These are phyloP conservation scores for Penicillium sp. DNA, from an alignment of 2,329 filamentous ascomycete genomes.

Conservation along the genomic window DNA sequence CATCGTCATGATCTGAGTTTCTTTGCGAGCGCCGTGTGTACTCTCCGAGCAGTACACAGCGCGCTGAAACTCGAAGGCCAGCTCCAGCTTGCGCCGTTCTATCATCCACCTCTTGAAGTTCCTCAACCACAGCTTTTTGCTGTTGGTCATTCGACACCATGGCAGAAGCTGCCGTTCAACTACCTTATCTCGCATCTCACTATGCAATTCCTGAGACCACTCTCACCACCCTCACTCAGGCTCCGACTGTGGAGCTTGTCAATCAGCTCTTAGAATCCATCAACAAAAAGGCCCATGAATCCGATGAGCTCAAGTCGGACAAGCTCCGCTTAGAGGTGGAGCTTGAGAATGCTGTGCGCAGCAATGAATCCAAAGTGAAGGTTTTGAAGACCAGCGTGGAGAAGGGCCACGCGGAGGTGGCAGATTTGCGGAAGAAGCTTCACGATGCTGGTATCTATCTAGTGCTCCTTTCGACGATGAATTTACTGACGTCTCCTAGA, in stretches of 20 bases:
- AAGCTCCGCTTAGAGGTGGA: constrained; percentile 91
- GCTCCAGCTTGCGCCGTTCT: constrained; percentile 11
- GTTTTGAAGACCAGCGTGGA: constrained; percentile 79
- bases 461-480: not conserved
- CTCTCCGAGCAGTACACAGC: constrained; percentile 21
- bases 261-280: constrained; percentile 73
- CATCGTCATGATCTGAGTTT: constrained; percentile 23
- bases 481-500: constrained; percentile 55
- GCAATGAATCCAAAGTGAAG: constrained; percentile 78
- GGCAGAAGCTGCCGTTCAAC: constrained; percentile 58
- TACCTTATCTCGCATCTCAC: constrained; percentile 60
- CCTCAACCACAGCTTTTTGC: constrained; percentile 15
- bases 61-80: constrained; percentile 11
- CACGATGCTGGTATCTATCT: constrained; percentile 70
- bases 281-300: constrained; percentile 76
- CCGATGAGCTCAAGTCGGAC: constrained; percentile 77
- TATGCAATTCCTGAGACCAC: constrained; percentile 60
- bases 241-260: constrained; percentile 75
- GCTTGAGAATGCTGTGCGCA: constrained; percentile 84
- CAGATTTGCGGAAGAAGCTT: constrained; percentile 77
- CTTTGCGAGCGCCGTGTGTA: constrained; percentile 23
- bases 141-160: constrained; percentile 40
- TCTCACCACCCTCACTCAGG: constrained; percentile 56
- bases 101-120: constrained; percentile 5
- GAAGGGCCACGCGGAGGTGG: constrained; percentile 79